These are phyloP conservation scores for Ophiostoma fasciatum DNA, from an alignment of 2,329 filamentous ascomycete genomes.

Conservation along the genomic window DNA sequence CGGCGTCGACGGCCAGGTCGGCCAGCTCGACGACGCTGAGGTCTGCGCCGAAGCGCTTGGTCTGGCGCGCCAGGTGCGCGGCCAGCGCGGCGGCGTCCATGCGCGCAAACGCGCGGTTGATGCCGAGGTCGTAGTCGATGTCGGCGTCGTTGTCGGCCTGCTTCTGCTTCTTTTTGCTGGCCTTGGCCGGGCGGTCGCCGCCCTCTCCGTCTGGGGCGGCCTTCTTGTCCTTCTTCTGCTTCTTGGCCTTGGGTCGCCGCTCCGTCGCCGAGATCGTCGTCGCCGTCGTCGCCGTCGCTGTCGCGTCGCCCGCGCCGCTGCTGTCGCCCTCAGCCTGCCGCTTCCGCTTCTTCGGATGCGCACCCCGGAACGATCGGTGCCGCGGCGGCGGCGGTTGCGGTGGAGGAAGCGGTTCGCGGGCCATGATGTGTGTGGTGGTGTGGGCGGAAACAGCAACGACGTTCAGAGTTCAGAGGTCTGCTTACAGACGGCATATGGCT, in stretches of 20 bases:
- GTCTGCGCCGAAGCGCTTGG: slow-evolving; percentile 63
- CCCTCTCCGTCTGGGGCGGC: too few relatives aligned
- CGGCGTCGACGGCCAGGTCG: slow-evolving; percentile 58
- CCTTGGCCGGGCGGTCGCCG: too few relatives aligned
- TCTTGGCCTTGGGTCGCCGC: slow-evolving; percentile 3
- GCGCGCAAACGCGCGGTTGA: slow-evolving; percentile 66
- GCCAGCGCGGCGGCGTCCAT: slow-evolving; percentile 76
- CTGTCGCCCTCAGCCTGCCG: slow-evolving; percentile 2
- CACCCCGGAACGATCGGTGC: slow-evolving; percentile 1
- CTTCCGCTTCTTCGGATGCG: slow-evolving; percentile 7
- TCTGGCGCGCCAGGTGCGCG: slow-evolving; percentile 71
- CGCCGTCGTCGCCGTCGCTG: slow-evolving; percentile 1
- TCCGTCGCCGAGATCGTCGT: neutral
- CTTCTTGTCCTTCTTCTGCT: slow-evolving; percentile 7
- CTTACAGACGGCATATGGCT: too few relatives aligned
- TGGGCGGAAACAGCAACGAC: neutral
- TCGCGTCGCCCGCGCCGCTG: too few relatives aligned
- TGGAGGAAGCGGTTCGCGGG: slow-evolving; percentile 3
- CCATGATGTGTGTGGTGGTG: slow-evolving; percentile 1
- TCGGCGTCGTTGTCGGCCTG: slow-evolving; percentile 33
- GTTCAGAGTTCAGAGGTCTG: too few relatives aligned
- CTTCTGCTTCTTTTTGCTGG: neutral
- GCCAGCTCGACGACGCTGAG: slow-evolving; percentile 72
- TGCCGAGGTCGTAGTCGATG: slow-evolving; percentile 52
- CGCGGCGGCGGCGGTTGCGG: slow-evolving; percentile 4